These are phyloP conservation scores for Tephrocybe sp. DNA, from an alignment of 768 basidiomycete genomes.

Conservation along the genomic window DNA sequence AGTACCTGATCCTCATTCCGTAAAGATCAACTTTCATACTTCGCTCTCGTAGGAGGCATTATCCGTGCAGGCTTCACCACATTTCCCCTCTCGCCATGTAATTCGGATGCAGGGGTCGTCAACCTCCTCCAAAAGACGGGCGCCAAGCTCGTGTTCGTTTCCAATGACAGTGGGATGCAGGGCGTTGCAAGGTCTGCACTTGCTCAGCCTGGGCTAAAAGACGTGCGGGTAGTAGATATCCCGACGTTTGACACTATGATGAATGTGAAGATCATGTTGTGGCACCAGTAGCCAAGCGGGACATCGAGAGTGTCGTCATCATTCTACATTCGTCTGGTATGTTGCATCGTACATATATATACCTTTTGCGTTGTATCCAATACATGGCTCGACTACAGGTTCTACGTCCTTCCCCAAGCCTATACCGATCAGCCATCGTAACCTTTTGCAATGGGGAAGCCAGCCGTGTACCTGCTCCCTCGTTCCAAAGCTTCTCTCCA, in stretches of 20 bases:
- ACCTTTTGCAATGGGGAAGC: constrained; percentile 18
- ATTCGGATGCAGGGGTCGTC: constrained; percentile 45
- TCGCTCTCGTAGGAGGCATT: constrained; percentile 33
- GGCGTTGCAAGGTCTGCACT: constrained; percentile 16
- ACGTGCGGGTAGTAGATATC: constrained; percentile 2
- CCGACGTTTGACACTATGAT: not conserved
- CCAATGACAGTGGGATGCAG: constrained; percentile 22
- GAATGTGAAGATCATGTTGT: not conserved
- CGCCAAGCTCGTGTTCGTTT: constrained; percentile 24
- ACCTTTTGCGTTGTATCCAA: not conserved
- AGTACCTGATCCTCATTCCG: no score
- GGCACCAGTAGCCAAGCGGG: not conserved
- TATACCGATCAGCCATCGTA: constrained; percentile 13
- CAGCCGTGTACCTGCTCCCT: constrained; percentile 14
- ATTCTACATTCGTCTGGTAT: constrained; percentile 24
- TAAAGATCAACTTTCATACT: constrained; percentile 37
- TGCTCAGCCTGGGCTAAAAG: not conserved
- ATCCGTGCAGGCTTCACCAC: constrained; percentile 37
- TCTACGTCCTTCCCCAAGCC: constrained; percentile 21
- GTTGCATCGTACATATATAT: not conserved
- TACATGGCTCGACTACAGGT: constrained; percentile 2
- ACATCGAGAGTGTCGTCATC: constrained; percentile 12
- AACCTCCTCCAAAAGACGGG: constrained; percentile 35
- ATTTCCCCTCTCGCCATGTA: constrained; percentile 41
- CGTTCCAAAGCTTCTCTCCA: not conserved